Percentiles rank a stretch among this genome's conserved stretches.
phyloP scores from a whole-genome alignment of 257 asterid genomes.

The Fraxinus excelsior region DNA sequence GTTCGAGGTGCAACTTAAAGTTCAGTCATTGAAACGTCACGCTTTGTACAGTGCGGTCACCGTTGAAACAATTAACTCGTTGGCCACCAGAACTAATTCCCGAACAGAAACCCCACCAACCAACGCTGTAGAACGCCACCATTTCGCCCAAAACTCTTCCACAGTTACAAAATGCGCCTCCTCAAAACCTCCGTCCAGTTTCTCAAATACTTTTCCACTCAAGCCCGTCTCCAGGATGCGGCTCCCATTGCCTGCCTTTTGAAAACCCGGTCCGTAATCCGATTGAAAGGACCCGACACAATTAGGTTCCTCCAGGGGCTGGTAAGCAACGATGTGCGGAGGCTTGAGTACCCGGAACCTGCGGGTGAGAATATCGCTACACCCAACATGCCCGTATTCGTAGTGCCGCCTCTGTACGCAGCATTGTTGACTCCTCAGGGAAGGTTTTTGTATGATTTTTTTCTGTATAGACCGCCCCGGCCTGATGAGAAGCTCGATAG shows the following conservation, averaged over 20 bases:
- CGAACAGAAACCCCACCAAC: constrained; percentile 2
- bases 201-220: constrained; percentile 43
- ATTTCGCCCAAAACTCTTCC: constrained; percentile 3
- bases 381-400: constrained; percentile 54
- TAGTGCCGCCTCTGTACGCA: constrained; percentile 66
- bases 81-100: no score
- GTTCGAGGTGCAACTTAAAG: no score
- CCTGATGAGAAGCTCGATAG: constrained; percentile 65
- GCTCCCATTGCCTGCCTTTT: constrained; percentile 69
- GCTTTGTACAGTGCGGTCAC: no score
- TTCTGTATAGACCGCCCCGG: constrained; percentile 65
- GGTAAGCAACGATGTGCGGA: constrained; percentile 76
- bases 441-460: constrained; percentile 75
- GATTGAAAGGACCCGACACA: constrained; percentile 84
- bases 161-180: constrained; percentile 42
- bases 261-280: constrained; percentile 78
- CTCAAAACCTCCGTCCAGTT: constrained; percentile 37
- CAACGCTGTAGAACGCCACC: constrained; percentile 6
- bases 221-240: constrained; percentile 50
- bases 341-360: constrained; percentile 47
- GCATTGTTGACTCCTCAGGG: constrained; percentile 85
- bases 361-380: constrained; percentile 39
- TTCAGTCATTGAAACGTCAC: no score
- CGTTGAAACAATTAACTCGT: no score
- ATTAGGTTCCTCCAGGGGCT: constrained; percentile 82